Base-by-base conservation (phyloP, 352 stramenopile genomes). In the Pythium chondricola region DNA sequence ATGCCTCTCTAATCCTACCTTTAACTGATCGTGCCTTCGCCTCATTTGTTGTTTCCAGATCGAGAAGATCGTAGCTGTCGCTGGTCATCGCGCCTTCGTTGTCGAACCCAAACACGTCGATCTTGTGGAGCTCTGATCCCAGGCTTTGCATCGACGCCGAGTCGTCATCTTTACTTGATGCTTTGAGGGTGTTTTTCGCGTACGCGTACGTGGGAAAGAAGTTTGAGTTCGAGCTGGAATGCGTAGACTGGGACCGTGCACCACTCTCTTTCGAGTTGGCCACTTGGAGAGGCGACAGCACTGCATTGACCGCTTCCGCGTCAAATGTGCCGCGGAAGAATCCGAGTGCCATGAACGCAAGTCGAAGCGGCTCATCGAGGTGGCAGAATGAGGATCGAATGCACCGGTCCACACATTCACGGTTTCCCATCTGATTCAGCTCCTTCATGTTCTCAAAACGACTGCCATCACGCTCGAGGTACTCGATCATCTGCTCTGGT, bases 341-440 rank as follows among this genome's bases (percentile, higher is more conserved):
- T 11, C 81, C 81, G 25, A 92, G 71, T 16, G 74, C 77, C 77
- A 92, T 89, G 39, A 92, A 92, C 2, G 77, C 80, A 17, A 88
- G 60, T n/a, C 69, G 73, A 18, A 89, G 59, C 7, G 75, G 62
- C 26, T 84, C 69, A 2, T 88, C 74, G 25, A 92, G 58, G 37
- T 89, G 80, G 25, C 69, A 83, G 58, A 92, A 89, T 1, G 80
- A 92, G 14, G 80, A 89, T 5, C 80, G 77, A 36, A 92, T 92
- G 37, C 74, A 92, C 6, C 75, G 71, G 37, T 92, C 80, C 10
- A 89, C 63, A 41, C 77, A 88, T 37, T 92, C 80, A 42, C 86
- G 85, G 48, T 89, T 67, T 0, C 77, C 77, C 16, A 78, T 75
- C 62, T 88, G 76, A 29, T 85, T 85, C 3, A 92, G 63, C 14